Evolutionary conservation across 441 rosid species (phyloP).

Genomic region (Populus trichocarpa): DNA sequence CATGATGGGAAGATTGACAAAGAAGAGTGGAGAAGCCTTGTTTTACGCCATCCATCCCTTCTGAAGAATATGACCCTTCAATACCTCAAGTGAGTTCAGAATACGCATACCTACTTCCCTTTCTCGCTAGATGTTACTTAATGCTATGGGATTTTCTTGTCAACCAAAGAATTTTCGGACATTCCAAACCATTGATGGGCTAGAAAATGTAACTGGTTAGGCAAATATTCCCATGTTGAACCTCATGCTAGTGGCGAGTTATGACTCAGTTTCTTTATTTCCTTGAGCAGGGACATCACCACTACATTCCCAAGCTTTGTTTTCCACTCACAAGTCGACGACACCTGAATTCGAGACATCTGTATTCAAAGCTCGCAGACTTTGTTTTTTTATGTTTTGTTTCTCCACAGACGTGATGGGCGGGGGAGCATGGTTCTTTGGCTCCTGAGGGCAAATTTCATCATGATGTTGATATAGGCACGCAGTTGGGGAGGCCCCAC

Average conservation of each 20-base stretch:
- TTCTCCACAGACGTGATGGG: slow-evolving; percentile 12
- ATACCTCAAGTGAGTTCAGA: slow-evolving; percentile 72
- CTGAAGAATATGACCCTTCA: slow-evolving; percentile 92
- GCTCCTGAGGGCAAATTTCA: background rate
- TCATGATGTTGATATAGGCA: background rate
- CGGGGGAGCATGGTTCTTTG: background rate
- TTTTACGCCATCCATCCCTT: slow-evolving; percentile 79
- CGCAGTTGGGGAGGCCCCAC: background rate
- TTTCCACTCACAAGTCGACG: slow-evolving; percentile 88
- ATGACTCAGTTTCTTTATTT: background rate
- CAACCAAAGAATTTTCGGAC: background rate
- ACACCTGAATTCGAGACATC: slow-evolving; percentile 36
- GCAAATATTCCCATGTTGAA: background rate
- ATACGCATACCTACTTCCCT: background rate
- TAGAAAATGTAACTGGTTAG: background rate
- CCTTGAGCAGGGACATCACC: slow-evolving; percentile 68
- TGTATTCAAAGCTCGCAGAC: background rate
- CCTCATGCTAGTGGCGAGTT: background rate
- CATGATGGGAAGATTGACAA: slow-evolving; percentile 92
- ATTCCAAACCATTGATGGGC: background rate
- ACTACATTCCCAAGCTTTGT: slow-evolving; percentile 93
- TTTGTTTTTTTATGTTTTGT: slow-evolving; percentile 12
- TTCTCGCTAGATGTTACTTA: background rate
- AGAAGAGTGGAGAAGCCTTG: slow-evolving; percentile 96
- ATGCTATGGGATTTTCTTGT: background rate